phyloP scores from a whole-genome alignment of 208 protist genomes.

The Acanthamoeba divionensis region DNA sequence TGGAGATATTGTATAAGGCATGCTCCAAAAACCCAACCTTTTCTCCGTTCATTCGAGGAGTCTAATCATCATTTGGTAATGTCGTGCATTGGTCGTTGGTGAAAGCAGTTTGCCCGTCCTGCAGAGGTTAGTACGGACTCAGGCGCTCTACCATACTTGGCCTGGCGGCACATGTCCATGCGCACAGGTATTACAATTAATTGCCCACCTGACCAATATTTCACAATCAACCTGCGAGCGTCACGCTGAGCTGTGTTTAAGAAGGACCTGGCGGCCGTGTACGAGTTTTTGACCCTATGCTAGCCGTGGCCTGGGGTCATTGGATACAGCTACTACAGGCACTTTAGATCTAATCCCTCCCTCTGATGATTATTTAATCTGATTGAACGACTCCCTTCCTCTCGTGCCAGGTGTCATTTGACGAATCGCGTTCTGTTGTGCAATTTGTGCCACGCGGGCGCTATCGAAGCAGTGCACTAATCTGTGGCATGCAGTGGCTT shows the following conservation, averaged over 20 bases:
- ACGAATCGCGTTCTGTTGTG: neutral
- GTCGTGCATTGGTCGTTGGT: too few species aligned
- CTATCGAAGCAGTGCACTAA: neutral
- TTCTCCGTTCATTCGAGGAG: too few species aligned
- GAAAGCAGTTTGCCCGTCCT: neutral
- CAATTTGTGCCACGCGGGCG: conserved; percentile 19
- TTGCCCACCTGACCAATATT: too few species aligned
- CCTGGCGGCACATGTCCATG: conserved; percentile 15
- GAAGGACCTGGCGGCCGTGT: neutral
- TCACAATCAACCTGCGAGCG: neutral
- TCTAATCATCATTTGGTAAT: too few species aligned
- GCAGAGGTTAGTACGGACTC: neutral
- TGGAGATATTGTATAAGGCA: conserved; percentile 44
- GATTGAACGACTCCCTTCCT: too few species aligned
- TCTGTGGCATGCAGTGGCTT: conserved; percentile 50
- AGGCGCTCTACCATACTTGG: neutral
- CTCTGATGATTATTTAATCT: too few species aligned
- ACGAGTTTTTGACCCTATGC: conserved; percentile 25
- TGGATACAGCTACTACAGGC: conserved; percentile 9
- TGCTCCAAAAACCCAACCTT: too few species aligned
- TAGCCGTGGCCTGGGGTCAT: conserved; percentile 3
- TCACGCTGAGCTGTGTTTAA: neutral
- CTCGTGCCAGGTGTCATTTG: conserved; percentile 22
- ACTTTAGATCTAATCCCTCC: too few species aligned
- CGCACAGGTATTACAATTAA: conserved; percentile 3